These are phyloP conservation scores for Ceratocystis cacaofunesta DNA, from an alignment of 2,329 filamentous ascomycete species.

Conservation along the genomic window DNA sequence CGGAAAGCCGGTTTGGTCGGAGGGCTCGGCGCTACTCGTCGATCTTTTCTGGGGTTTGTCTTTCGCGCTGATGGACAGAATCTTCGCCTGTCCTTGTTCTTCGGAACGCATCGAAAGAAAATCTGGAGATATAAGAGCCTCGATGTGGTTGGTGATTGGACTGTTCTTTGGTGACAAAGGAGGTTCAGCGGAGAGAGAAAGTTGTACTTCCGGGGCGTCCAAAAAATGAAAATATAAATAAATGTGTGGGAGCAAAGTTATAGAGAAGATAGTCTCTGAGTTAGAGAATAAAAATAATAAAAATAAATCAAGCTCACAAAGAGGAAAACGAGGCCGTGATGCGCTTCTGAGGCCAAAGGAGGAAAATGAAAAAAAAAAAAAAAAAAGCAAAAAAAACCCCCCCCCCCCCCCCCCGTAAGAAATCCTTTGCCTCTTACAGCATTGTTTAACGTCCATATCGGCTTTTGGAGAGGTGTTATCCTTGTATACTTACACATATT, in stretches of 20 bases:
- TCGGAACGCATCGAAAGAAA: slow-evolving; percentile 17
- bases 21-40: not conserved
- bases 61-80: slow-evolving; percentile 16
- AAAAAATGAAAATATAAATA: not conserved
- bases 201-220: not conserved
- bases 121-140: slow-evolving; percentile 6
- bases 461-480: too few species aligned
- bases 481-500: too few species aligned
- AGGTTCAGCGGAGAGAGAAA: not conserved
- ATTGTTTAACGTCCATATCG: too few species aligned
- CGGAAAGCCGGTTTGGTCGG: not conserved
- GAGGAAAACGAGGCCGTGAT: not conserved
- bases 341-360: not conserved
- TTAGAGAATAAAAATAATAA: not conserved
- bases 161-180: not conserved
- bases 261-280: not conserved
- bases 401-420: too few species aligned
- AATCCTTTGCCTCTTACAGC: too few species aligned
- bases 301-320: not conserved
- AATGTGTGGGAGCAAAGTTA: not conserved
- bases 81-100: slow-evolving; percentile 15
- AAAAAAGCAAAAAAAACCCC: not conserved
- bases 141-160: not conserved
- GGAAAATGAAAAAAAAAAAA: not conserved
- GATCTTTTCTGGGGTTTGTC: slow-evolving; percentile 5